phyloP scores from a whole-genome alignment of 768 basidiomycete genomes.

The Pisolithus tinctorius region DNA sequence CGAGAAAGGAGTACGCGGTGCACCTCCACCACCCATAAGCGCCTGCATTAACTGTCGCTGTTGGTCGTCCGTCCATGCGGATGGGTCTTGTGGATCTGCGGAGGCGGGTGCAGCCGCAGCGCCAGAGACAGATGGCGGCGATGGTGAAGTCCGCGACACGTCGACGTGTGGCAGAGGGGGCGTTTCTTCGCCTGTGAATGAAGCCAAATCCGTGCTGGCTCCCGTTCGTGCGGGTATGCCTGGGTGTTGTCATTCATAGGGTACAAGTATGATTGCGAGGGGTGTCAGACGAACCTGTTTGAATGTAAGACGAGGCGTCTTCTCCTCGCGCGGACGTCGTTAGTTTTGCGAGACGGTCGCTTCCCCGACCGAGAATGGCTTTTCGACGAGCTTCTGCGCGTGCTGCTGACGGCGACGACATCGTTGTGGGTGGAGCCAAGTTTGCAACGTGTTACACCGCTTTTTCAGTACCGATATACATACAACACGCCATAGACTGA shows the following conservation, averaged over 20 bases:
- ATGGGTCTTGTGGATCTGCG: conserved; percentile 38
- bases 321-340: conserved; percentile 71
- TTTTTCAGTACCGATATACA: no score
- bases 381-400: conserved; percentile 73
- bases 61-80: conserved; percentile 62
- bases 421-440: conserved; percentile 9
- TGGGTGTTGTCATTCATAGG: not conserved
- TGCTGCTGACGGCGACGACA: conserved; percentile 51
- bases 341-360: conserved; percentile 71
- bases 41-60: conserved; percentile 65
- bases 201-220: conserved; percentile 12
- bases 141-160: conserved; percentile 20
- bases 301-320: conserved; percentile 50
- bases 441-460: not conserved
- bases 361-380: conserved; percentile 67
- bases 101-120: no score
- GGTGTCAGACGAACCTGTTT: conserved; percentile 34
- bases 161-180: conserved; percentile 15
- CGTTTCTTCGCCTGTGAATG: conserved; percentile 34
- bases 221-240: conserved; percentile 8
- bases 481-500: no score
- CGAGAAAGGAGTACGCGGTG: conserved; percentile 26
- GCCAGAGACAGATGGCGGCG: conserved; percentile 16
- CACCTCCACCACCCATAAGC: conserved; percentile 34
- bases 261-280: not conserved